Evolutionary conservation across 805 yeast genomes (phyloP).

Genomic region (Wickerhamomyces subpelliculosus): DNA sequence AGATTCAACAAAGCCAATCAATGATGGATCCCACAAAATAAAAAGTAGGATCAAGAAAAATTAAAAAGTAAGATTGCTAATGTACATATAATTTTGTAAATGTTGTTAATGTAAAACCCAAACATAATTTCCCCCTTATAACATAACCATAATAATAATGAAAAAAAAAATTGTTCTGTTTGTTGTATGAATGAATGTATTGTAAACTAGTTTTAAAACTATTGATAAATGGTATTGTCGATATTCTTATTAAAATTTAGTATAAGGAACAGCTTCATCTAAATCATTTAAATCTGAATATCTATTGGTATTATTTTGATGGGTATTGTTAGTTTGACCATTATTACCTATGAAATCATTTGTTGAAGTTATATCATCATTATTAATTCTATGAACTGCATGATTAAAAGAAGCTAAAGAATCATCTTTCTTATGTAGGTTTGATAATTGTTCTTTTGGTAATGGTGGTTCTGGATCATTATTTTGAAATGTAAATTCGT

Average conservation of each 20-base stretch:
- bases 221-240: too few species aligned
- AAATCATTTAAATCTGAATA: background rate
- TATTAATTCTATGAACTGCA: constrained; percentile 5
- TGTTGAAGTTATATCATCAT: constrained; percentile 9
- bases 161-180: too few species aligned
- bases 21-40: too few species aligned
- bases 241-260: background rate
- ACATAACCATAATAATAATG: too few species aligned
- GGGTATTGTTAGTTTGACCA: background rate
- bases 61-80: too few species aligned
- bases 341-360: constrained; percentile 18
- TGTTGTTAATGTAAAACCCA: too few species aligned
- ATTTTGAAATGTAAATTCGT: background rate
- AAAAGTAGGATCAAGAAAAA: too few species aligned
- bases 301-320: background rate
- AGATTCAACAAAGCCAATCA: too few species aligned
- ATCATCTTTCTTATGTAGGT: constrained; percentile 8
- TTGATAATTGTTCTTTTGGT: constrained; percentile 1
- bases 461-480: constrained; percentile 7
- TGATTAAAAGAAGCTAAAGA: constrained; percentile 16
- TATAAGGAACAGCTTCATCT: background rate
- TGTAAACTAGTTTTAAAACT: too few species aligned
- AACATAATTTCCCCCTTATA: too few species aligned
- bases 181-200: too few species aligned
- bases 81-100: too few species aligned